Evolutionary conservation across 2,329 filamentous ascomycete species (phyloP), one percentile per base, ranked within the genome.

Genomic region (Trichoderma sp.): DNA sequence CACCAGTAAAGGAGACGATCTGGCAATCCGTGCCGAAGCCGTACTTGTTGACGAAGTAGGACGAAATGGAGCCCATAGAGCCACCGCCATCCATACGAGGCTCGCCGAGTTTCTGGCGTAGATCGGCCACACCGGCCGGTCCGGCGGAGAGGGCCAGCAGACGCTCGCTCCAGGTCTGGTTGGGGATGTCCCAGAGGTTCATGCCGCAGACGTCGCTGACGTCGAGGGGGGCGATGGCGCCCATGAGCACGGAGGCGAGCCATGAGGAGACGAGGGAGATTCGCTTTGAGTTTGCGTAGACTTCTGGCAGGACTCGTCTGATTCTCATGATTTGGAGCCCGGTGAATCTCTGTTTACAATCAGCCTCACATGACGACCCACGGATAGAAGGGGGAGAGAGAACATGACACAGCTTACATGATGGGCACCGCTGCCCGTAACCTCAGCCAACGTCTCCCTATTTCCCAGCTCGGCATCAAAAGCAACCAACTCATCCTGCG

Each of bases 261-360:
- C 97, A 99, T 0, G 95, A 98, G 0, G 95, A 98, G 15, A 98
- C 95, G 59, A 98, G 91, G 2, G 94, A 97, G 79, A 99, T 97
- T 71, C 94, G 90, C 12, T 90, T 86, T 0, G 96, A 97, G 34
- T 89, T 88, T 73, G 88, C 86, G 82, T 98, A 98, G 75, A 94
- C 91, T 5, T 92, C 88, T 1, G 95, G 93, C 74, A 95, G 88
- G 74, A 93, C 93, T 71, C 90, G 88, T 75, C 92, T 91, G 80
- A 98, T 94, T 13, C 95, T 90, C 81, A 98, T 88, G 77, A 99
- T 98, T 81, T 99, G 96, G 3, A 94, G 93, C n/a, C 96, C 96
- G 30, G 95, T 98, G 84, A 99, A 99, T 73, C 96, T 92, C 92
- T 95, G 76, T 1, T 2, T 20, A 23, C 13, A 0, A 59, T 59